Evolutionary conservation across 2,329 filamentous ascomycete genomes (phyloP), one percentile per base, ranked within the genome.

Genomic region (Penicillium decumbens): DNA sequence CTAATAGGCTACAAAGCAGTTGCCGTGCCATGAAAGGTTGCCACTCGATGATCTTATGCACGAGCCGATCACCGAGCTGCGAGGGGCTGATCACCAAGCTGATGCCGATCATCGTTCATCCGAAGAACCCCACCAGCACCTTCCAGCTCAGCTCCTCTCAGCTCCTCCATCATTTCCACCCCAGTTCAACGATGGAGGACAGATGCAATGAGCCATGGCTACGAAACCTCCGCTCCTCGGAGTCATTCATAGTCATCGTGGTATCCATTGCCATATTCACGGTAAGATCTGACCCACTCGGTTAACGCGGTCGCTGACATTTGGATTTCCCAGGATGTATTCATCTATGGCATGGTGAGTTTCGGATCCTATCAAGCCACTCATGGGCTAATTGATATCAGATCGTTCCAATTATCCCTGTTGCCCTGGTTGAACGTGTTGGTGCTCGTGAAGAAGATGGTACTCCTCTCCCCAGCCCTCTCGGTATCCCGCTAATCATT

Each of bases 391-490:
- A 39, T 39, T n/a, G 12, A 24, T 32, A 4, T 33, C 20, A 68
- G 65, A 79, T 89, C 29, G 80, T 89, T 0, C 87, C 87, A 0
- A 84, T 89, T 35, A 76, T 89, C 6, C 86, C 86, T 0, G 86
- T 85, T 54, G 80, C 83, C 1, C 69, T 89, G 18, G 56, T 60
- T 44, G 58, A 62, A 3, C 58, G 65, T 6, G 54, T 59, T 4
- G 45, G 56, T 7, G 42, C 64, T 20, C 61, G 27, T 60, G 70
- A 43, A 73, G 81, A 63, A 45, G 51, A 66, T 37, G 51, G 65
- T 79, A 35, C 7, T n/a, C 6, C 5, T 18, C 12, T 18, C 24
- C 13, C 15, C 25, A 28, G n/a, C n/a, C 41, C 15, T 8, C 25
- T 41, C 3, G 23, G 4, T 15, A 37, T 35, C 4, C 20, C 45